phyloP scores from a whole-genome alignment of 768 basidiomycete genomes.

The Suillus paluster region DNA sequence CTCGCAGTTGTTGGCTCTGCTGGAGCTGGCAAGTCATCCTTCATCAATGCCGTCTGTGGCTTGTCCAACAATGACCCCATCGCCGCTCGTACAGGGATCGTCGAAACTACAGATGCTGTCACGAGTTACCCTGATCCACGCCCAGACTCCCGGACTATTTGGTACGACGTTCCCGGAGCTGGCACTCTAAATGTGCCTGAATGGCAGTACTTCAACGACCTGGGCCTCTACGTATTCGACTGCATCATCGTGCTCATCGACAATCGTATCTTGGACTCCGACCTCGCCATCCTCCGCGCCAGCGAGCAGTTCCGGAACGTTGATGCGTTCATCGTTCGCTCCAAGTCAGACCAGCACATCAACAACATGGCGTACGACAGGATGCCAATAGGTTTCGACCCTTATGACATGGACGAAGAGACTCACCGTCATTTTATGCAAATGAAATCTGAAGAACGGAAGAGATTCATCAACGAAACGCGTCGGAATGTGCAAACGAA shows the following conservation, averaged over 20 bases:
- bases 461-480: slow-evolving; percentile 5
- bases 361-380: slow-evolving; percentile 21
- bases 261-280: slow-evolving; percentile 27
- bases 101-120: slow-evolving; percentile 25
- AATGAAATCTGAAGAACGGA: not conserved
- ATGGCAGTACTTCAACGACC: too few relatives aligned
- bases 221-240: too few relatives aligned
- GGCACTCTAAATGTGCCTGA: slow-evolving; percentile 28
- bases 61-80: slow-evolving; percentile 17
- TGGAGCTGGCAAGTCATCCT: slow-evolving; percentile 7
- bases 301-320: slow-evolving; percentile 25
- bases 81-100: too few relatives aligned
- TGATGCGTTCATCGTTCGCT: slow-evolving; percentile 35
- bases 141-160: slow-evolving; percentile 20
- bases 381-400: slow-evolving; percentile 18
- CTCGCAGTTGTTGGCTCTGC: not conserved
- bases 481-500: slow-evolving; percentile 7
- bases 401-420: slow-evolving; percentile 18
- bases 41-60: slow-evolving; percentile 23
- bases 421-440: slow-evolving; percentile 5
- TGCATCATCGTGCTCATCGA: too few relatives aligned
- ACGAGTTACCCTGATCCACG: slow-evolving; percentile 26
- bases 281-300: slow-evolving; percentile 24
- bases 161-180: slow-evolving; percentile 35
- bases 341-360: slow-evolving; percentile 38